phyloP scores from a whole-genome alignment of 192 early-diverging fungal species.

The Rhizoclosmatium globosum region DNA sequence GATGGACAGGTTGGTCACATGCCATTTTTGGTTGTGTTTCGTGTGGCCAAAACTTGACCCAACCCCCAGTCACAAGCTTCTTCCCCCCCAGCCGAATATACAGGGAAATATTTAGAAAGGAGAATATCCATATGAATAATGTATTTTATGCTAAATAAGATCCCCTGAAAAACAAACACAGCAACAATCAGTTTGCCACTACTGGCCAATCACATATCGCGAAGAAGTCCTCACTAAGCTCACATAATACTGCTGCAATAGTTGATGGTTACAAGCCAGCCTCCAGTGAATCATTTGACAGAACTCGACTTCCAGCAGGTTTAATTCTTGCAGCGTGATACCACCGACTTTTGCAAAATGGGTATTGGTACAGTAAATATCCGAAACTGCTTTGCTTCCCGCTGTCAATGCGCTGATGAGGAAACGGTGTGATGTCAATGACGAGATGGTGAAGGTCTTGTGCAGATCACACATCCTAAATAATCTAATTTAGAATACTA shows the following conservation, averaged over 20 bases:
- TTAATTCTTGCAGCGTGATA: constrained; percentile 93
- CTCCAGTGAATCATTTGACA: constrained; percentile 90
- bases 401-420: constrained; percentile 88
- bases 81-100: too few species aligned
- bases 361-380: constrained; percentile 93
- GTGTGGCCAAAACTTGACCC: too few species aligned
- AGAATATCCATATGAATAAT: too few species aligned
- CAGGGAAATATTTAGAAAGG: too few species aligned
- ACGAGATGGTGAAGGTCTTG: constrained; percentile 88
- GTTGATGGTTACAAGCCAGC: constrained; percentile 75
- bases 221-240: constrained; percentile 52
- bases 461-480: constrained; percentile 56
- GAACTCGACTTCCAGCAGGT: constrained; percentile 86
- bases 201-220: neutral
- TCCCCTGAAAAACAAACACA: too few species aligned
- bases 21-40: too few species aligned
- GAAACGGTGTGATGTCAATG: constrained; percentile 89
- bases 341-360: constrained; percentile 97
- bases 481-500: neutral
- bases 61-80: too few species aligned
- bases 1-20: too few species aligned
- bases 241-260: constrained; percentile 91
- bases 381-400: constrained; percentile 88
- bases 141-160: too few species aligned
- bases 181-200: neutral